phyloP scores from a whole-genome alignment of 176 grass and related monocot genomes.

The Phoenix roebelenii region DNA sequence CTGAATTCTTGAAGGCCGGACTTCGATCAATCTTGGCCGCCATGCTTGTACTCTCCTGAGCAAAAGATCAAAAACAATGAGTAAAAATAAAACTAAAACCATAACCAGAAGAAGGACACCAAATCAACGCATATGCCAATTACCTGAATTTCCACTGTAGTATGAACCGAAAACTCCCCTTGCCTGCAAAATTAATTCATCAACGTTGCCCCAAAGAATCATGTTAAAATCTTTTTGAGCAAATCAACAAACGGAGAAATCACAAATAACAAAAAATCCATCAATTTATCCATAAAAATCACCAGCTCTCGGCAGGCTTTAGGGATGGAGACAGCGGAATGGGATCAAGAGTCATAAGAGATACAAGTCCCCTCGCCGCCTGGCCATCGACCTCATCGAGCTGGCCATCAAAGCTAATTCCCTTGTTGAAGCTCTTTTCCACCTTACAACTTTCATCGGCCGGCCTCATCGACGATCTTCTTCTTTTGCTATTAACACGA shows the following conservation, averaged over 20 bases:
- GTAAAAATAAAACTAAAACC: neutral
- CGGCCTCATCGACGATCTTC: neutral
- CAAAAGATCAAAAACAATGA: neutral
- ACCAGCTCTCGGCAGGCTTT: neutral
- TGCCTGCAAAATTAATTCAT: neutral
- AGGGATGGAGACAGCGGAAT: neutral
- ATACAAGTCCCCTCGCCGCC: too few species aligned
- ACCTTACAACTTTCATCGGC: neutral
- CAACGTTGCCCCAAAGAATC: too few species aligned
- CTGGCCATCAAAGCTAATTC: neutral
- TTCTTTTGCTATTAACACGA: neutral
- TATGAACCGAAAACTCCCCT: neutral
- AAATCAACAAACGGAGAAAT: too few species aligned
- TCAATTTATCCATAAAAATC: neutral
- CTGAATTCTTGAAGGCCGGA: too few species aligned
- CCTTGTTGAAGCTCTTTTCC: neutral
- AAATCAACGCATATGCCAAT: neutral
- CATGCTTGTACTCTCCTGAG: too few species aligned
- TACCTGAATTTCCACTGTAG: neutral
- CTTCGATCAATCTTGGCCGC: too few species aligned
- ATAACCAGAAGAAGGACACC: neutral
- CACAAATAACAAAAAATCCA: neutral
- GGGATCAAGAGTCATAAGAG: too few species aligned
- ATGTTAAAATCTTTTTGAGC: too few species aligned
- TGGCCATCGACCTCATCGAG: too few species aligned